Evolutionary conservation across 768 basidiomycete species (phyloP).

Genomic region (Mycena chlorophos): DNA sequence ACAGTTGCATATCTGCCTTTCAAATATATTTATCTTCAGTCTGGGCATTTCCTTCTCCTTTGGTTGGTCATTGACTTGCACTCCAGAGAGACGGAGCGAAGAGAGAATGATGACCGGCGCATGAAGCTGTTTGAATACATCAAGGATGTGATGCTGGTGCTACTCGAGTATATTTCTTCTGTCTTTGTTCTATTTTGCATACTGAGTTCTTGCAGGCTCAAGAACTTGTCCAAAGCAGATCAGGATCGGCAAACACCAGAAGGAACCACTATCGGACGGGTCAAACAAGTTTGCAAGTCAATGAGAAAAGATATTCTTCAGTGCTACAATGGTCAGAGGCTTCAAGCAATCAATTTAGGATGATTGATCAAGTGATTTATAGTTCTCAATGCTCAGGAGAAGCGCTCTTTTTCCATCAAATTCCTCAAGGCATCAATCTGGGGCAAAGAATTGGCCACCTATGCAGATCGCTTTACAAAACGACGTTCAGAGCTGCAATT

Average conservation of each 20-base stretch:
- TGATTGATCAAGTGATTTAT: neutral
- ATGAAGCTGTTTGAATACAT: neutral
- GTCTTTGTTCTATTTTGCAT: neutral
- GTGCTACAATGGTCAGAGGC: neutral
- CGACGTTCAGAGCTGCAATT: neutral
- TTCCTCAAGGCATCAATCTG: neutral
- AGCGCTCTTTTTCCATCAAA: neutral
- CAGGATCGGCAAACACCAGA: neutral
- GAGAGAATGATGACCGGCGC: neutral
- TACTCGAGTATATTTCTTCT: slow-evolving; percentile 1
- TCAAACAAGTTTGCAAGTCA: neutral
- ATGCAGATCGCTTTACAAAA: neutral
- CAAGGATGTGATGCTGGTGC: slow-evolving; percentile 2
- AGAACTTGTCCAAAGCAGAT: neutral
- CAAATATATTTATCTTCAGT: neutral
- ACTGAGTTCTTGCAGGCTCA: neutral
- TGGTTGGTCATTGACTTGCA: neutral
- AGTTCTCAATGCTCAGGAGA: neutral
- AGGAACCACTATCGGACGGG: neutral
- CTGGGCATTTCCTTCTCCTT: neutral
- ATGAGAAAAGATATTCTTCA: neutral
- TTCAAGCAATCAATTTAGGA: neutral
- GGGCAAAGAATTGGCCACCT: neutral
- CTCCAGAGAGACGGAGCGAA: neutral
- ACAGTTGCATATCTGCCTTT: neutral